A percentile compares a stretch with the other conserved stretches of the same genome.
Conservation (phyloP, 176 grass and related monocot genomes). For the Carex littledalei region DNA sequence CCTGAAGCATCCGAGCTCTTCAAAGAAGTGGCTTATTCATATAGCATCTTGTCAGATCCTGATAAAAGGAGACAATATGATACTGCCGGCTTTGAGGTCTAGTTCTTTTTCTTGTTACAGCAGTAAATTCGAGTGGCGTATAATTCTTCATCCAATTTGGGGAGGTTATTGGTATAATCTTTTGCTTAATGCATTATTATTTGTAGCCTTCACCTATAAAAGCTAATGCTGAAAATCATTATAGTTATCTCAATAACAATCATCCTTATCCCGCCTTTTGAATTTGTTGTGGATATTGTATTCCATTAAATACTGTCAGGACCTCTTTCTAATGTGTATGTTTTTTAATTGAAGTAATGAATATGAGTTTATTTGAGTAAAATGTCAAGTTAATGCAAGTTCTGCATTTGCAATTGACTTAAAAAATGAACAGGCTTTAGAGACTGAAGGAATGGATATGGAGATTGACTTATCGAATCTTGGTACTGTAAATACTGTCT, state of each 20-base stretch:
- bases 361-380: too few species aligned
- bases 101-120: not conserved
- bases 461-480: conserved; percentile 99
- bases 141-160: not conserved
- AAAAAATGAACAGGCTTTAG: conserved; percentile 50
- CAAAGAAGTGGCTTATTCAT: conserved; percentile 99
- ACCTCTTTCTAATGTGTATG: not conserved
- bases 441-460: conserved; percentile 98
- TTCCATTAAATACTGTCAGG: not conserved
- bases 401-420: conserved; percentile 20
- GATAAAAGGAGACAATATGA: conserved; percentile 98
- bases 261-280: not conserved
- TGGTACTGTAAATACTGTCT: conserved; percentile 98
- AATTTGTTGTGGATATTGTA: not conserved
- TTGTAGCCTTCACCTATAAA: not conserved
- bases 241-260: too few species aligned
- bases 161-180: not conserved
- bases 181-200: not conserved
- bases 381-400: not conserved
- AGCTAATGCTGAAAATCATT: not conserved
- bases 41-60: conserved; percentile 94
- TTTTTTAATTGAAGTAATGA: too few species aligned
- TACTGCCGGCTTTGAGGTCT: conserved; percentile 95
- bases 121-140: not conserved
- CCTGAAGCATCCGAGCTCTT: conserved; percentile 97